These are phyloP conservation scores for Linnemannia hyalina DNA, from an alignment of 192 early-diverging fungal species.

Conservation along the genomic window DNA sequence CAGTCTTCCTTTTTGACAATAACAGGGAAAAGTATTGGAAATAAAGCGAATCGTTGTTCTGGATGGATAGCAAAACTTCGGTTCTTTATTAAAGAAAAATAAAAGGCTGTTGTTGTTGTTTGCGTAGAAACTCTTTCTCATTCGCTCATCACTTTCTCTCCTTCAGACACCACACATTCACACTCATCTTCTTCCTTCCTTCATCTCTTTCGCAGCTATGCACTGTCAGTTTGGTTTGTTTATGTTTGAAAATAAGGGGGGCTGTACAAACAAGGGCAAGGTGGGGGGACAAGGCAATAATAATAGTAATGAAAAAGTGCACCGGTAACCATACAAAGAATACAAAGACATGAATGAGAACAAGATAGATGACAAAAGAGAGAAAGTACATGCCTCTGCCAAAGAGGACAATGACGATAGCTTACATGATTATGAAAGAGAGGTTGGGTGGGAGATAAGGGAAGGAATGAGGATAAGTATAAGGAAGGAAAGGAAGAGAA, in stretches of 20 bases:
- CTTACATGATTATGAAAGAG: conserved; percentile 35
- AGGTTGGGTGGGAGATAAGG: neutral
- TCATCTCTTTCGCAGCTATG: neutral
- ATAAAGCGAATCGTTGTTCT: conserved; percentile 7
- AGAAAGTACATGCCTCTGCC: neutral
- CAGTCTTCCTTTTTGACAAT: too few relatives aligned
- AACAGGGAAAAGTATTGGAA: neutral
- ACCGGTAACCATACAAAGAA: neutral
- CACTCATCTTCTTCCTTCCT: conserved; percentile 3
- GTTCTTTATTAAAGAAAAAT: conserved; percentile 2
- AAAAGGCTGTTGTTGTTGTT: neutral
- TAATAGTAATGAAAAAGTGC: neutral
- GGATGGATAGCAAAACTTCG: conserved; percentile 6
- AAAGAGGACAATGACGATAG: neutral
- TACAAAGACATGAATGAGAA: neutral
- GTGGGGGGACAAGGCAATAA: too few relatives aligned
- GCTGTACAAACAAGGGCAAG: neutral
- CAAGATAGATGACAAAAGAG: neutral
- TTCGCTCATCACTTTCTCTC: neutral
- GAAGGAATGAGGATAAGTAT: neutral
- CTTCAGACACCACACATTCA: neutral
- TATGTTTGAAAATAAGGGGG: neutral
- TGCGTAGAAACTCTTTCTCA: neutral
- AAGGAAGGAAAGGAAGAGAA: conserved; percentile 3
- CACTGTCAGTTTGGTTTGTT: neutral